Evolutionary conservation across 2,329 filamentous ascomycete genomes (phyloP).

Genomic region (Claviceps capensis): DNA sequence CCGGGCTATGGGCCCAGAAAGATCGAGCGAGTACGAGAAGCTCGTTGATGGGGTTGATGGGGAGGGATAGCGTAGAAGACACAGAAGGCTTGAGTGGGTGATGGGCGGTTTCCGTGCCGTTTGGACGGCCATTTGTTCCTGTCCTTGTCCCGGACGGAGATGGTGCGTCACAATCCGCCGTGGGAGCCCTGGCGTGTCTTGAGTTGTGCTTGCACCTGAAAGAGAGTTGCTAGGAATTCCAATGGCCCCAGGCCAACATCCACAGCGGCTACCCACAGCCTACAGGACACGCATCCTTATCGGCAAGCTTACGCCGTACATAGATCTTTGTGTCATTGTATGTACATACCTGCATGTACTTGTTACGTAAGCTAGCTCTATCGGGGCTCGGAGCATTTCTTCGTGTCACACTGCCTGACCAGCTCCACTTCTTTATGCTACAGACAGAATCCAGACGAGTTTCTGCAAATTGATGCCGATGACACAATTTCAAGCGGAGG

Average conservation of each 20-base stretch:
- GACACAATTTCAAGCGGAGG: too few relatives aligned
- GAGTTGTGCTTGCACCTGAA: too few relatives aligned
- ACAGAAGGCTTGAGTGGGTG: not conserved
- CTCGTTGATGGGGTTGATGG: not conserved
- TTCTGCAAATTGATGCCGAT: too few relatives aligned
- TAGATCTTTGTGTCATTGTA: too few relatives aligned
- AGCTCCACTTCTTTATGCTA: too few relatives aligned
- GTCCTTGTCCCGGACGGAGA: not conserved
- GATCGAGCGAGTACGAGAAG: not conserved
- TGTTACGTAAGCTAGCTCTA: not conserved
- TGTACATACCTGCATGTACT: not conserved
- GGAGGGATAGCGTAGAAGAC: not conserved
- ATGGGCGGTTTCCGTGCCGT: constrained; percentile 2
- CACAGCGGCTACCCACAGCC: too few relatives aligned
- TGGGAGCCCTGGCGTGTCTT: too few relatives aligned
- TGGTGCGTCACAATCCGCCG: not conserved
- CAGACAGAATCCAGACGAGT: too few relatives aligned
- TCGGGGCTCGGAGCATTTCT: not conserved
- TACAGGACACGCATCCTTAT: too few relatives aligned
- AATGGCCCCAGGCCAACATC: not conserved
- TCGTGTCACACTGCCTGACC: not conserved
- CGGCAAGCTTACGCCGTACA: too few relatives aligned
- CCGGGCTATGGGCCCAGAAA: not conserved
- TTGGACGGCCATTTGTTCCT: constrained; percentile 8
- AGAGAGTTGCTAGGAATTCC: not conserved